Conservation (phyloP, 768 basidiomycete genomes). For the Lyophyllum shimeji region DNA sequence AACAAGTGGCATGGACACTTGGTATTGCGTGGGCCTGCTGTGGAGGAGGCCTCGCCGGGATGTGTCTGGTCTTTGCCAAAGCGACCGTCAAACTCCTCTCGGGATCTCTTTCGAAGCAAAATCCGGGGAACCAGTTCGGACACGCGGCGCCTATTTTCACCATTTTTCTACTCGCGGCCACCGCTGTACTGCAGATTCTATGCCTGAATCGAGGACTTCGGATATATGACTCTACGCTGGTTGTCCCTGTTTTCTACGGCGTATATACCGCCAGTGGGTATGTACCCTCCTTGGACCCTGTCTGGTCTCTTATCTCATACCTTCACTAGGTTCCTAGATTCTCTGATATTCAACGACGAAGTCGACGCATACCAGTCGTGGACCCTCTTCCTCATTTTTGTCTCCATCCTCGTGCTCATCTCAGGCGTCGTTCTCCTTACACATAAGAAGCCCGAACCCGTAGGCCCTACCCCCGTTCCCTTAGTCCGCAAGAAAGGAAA, state of each 20-base stretch:
- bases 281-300: constrained; percentile 15
- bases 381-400: constrained; percentile 85
- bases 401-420: constrained; percentile 84
- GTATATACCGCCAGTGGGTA: constrained; percentile 85
- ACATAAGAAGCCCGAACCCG: constrained; percentile 81
- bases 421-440: constrained; percentile 92
- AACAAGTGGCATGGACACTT: constrained; percentile 83
- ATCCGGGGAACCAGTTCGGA: constrained; percentile 85
- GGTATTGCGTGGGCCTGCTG: constrained; percentile 95
- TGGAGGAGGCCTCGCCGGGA: constrained; percentile 88
- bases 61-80: constrained; percentile 81
- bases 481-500: constrained; percentile 28
- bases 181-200: constrained; percentile 88
- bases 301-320: neutral
- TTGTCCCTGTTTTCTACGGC: constrained; percentile 94
- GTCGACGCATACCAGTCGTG: constrained; percentile 84
- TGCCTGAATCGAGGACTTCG: constrained; percentile 90
- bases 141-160: constrained; percentile 81
- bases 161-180: constrained; percentile 61
- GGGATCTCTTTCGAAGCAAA: constrained; percentile 74
- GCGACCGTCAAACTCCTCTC: constrained; percentile 79
- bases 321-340: constrained; percentile 42
- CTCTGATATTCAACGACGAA: constrained; percentile 80
- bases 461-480: constrained; percentile 31
- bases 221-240: constrained; percentile 87